phyloP scores from a whole-genome alignment of 2,329 filamentous ascomycete species.

The Daldinia sp. region DNA sequence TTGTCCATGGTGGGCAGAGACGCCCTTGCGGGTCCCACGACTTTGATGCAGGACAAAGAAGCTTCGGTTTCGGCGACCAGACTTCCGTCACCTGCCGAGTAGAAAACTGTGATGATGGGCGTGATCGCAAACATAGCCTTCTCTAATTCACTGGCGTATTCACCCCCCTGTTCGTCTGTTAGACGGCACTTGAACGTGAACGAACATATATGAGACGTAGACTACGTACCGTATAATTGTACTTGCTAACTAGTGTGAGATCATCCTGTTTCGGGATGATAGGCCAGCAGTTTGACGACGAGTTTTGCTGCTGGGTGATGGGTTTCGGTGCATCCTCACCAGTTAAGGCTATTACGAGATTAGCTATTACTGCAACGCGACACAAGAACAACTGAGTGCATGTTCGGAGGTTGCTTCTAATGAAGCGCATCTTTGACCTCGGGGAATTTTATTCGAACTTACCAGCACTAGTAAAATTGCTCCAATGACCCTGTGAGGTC shows the following conservation, averaged over 20 bases:
- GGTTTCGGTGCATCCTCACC: constrained; percentile 31
- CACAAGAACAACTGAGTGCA: background rate
- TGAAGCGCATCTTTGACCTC: background rate
- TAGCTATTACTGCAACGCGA: background rate
- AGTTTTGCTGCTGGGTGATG: constrained; percentile 37
- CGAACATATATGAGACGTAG: no score
- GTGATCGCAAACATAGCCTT: constrained; percentile 41
- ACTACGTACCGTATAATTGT: constrained; percentile 20
- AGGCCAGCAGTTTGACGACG: constrained; percentile 44
- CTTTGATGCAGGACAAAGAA: constrained; percentile 44
- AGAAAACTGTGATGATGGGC: constrained; percentile 46
- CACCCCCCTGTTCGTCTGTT: constrained; percentile 20
- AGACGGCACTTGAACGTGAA: background rate
- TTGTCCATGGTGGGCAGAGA: constrained; percentile 36
- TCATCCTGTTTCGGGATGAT: constrained; percentile 42
- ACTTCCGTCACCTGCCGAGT: constrained; percentile 29
- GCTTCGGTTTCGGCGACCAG: constrained; percentile 32
- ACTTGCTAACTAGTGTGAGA: constrained; percentile 39
- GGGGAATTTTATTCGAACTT: constrained; percentile 3
- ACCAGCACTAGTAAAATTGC: constrained; percentile 30
- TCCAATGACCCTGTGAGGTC: constrained; percentile 33
- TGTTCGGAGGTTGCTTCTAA: background rate
- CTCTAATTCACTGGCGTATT: constrained; percentile 5
- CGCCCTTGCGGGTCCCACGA: constrained; percentile 40
- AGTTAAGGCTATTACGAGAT: constrained; percentile 27